Evolutionary conservation across 345 rosid genomes (phyloP), one percentile per base, ranked within the genome.

Genomic region (Kernera saxatilis): DNA sequence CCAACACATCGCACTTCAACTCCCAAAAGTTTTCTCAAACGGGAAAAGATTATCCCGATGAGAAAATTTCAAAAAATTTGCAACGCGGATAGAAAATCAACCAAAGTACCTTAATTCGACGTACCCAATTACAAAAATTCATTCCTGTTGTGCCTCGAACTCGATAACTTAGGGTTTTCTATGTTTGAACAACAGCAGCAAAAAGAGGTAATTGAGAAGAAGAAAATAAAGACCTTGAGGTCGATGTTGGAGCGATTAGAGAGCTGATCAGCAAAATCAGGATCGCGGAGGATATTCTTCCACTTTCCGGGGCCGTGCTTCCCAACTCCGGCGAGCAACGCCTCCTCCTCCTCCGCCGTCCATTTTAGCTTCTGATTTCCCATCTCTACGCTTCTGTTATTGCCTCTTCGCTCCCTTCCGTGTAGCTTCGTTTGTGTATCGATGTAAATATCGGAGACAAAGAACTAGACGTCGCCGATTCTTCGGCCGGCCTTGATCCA

Each of bases 251-350:
- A 87, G 44, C 97, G 97, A 55, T 73, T 71, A 70, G 72, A 49
- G 77, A 91, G 93, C 55, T 33, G 73, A 46, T 79, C 82, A 50
- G 87, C 81, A 51, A 91, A 91, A 0, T 88, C 88, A 9, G 88
- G 84, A 79, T 91, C 97, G 18, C 70, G 82, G 71, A 85, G 84
- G 33, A 90, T 90, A 83, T 84, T 85, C 82, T 90, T 88, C 97
- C 97, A 91, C 77, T 86, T 90, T 2, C 97, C 97, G n/a, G 88
- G 84, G 11, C 95, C 94, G 72, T 85, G 88, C 84, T 81, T 88
- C 26, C 75, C 26, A 39, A 91, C 79, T 22, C 95, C 97, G 75
- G 88, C 84, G 19, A 84, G 85, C 58, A 91, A 82, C 36, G 95
- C 88, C 57, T 78, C 83, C 66, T 88, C 97, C 69, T 91, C 92